Base-by-base conservation (phyloP, 1,139 yeast genomes). In the Saccharomyces hybrid region DNA sequence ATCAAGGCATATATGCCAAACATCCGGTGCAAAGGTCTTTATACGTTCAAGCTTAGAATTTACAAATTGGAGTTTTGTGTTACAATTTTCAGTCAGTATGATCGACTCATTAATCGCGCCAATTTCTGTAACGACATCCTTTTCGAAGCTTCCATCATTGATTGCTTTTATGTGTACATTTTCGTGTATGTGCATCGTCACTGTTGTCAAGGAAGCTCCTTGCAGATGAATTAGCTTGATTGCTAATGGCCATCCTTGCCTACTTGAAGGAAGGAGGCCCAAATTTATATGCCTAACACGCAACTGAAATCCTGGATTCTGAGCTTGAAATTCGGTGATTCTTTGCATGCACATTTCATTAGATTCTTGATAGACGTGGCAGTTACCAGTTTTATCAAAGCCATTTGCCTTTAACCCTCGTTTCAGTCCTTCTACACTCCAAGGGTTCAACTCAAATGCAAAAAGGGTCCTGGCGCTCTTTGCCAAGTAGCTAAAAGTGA, bases 381-480 rank as follows among this genome's bases (percentile, higher is more conserved):
- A 54, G n/a, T 52, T 48, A 5, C 38, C 38, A 31, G 49, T 46
- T 27, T 61, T 60, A 25, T 68, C 68, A 68, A 78, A 75, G 8
- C 74, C 72, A 59, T 82, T 84, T 4, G 63, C 64, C 1, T 57
- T 53, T 7, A 86, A 76, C 1, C 90, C 90, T 48, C 82, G 72
- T 2, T 71, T 63, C 46, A 88, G 73, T 0, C 95, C 96, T 61
- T 83, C 82, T 6, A 86, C 78, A 49, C 95, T 86, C 95, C 93
- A 88, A 0, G 90, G 88, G 64, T 89, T 89, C 49, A 89, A 71
- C 60, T 89, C 97, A 89, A 96, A 89, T 65, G 95, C 84, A 49
- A 83, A 77, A 0, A 87, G 72, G 16, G 72, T 72, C 11, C 67
- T 58, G 1, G 88, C 89, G 0, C 78, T 77, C 44, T 77, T 74